Conservation (phyloP, 768 basidiomycete species). For the Podaxis carcinomalis region DNA sequence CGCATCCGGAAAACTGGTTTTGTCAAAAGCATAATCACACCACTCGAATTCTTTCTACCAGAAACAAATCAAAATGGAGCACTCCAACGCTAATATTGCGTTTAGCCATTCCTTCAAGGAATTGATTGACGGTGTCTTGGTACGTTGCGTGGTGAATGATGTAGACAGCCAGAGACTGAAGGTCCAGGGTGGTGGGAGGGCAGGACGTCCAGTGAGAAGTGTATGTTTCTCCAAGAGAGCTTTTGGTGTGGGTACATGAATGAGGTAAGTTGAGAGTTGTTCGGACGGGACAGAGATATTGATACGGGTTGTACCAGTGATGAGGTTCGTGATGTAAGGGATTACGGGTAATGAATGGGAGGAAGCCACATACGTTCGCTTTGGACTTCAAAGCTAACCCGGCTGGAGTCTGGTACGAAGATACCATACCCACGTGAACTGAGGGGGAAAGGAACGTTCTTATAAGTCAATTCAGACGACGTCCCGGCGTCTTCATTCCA, state of each 20-base stretch:
- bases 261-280: constrained; percentile 32
- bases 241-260: constrained; percentile 32
- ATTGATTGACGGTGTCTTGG: constrained; percentile 38
- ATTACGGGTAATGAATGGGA: constrained; percentile 8
- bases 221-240: constrained; percentile 30
- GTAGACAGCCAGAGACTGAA: constrained; percentile 47
- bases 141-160: constrained; percentile 42
- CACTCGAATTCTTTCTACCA: constrained; percentile 33
- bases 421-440: constrained; percentile 41
- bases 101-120: constrained; percentile 40
- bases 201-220: constrained; percentile 33
- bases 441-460: constrained; percentile 33
- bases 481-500: constrained; percentile 46
- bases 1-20: constrained; percentile 42
- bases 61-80: constrained; percentile 48
- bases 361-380: constrained; percentile 28
- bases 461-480: constrained; percentile 29
- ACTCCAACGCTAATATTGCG: constrained; percentile 34
- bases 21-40: constrained; percentile 42
- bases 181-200: constrained; percentile 44
- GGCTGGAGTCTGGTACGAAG: constrained; percentile 42
- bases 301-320: constrained; percentile 21
- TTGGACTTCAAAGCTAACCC: constrained; percentile 43
- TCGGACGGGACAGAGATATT: constrained; percentile 37
- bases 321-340: constrained; percentile 16